Conservation (phyloP, 1,139 yeast species). For the Sugiyamaella japonica region DNA sequence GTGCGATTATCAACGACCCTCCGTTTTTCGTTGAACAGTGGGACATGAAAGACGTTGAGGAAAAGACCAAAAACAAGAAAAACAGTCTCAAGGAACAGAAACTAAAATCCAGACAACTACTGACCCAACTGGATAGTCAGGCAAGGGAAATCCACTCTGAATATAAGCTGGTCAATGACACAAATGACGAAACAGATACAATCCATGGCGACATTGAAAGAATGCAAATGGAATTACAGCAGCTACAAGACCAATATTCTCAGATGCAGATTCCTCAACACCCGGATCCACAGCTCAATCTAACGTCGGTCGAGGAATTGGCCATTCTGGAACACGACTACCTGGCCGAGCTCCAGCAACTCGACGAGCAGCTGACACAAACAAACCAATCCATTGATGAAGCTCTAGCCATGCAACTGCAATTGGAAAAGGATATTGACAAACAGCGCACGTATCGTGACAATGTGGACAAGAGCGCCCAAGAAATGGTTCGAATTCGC, state of each 20-base stretch:
- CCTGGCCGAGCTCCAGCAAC: constrained; percentile 30
- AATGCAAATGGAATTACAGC: constrained; percentile 33
- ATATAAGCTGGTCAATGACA: constrained; percentile 19
- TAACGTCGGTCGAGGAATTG: constrained; percentile 32
- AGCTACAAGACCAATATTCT: constrained; percentile 25
- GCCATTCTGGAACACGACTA: constrained; percentile 22
- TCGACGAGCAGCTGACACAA: constrained; percentile 49
- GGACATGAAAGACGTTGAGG: constrained; percentile 37
- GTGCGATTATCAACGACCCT: constrained; percentile 44
- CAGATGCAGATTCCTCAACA: constrained; percentile 26
- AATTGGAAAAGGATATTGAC: constrained; percentile 42
- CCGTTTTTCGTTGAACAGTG: constrained; percentile 38
- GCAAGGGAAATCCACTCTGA: constrained; percentile 21
- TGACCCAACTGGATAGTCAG: constrained; percentile 17
- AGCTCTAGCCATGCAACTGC: constrained; percentile 34
- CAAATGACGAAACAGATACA: constrained; percentile 15
- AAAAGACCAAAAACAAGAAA: constrained; percentile 36
- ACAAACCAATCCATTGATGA: constrained; percentile 8
- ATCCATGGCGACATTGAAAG: constrained; percentile 31
- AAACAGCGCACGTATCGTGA: constrained; percentile 22
- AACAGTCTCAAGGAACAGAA: constrained; percentile 32
- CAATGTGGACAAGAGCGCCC: constrained; percentile 16
- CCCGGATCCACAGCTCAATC: constrained; percentile 32
- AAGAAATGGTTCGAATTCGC: constrained; percentile 22
- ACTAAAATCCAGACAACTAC: constrained; percentile 8